Evolutionary conservation across 2,329 filamentous ascomycete species (phyloP).

Genomic region (Nemania sp.): DNA sequence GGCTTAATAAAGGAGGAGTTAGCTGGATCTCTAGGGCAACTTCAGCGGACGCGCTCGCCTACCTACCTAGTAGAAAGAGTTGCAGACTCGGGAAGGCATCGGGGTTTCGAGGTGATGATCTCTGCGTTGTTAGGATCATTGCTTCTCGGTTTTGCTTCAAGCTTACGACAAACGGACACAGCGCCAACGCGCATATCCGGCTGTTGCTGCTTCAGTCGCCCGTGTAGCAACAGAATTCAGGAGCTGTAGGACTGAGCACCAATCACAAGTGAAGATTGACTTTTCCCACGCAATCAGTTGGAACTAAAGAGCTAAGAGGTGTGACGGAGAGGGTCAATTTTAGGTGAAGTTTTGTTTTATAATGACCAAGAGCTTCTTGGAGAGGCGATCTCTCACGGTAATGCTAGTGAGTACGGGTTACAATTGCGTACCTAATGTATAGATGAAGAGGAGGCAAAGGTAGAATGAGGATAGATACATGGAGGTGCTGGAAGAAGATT

Average conservation of each 20-base stretch:
- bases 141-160: slow-evolving; percentile 55
- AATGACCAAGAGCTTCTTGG: not conserved
- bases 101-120: slow-evolving; percentile 67
- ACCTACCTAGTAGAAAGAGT: slow-evolving; percentile 84
- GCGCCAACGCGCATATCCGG: slow-evolving; percentile 44
- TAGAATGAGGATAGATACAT: not conserved
- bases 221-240: not conserved
- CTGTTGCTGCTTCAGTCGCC: slow-evolving; percentile 25
- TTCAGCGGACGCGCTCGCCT: not conserved
- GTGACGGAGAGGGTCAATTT: not conserved
- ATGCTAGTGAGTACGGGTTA: not conserved
- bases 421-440: too few relatives aligned
- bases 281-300: not conserved
- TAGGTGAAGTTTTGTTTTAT: not conserved
- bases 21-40: slow-evolving; percentile 21
- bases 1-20: slow-evolving; percentile 63
- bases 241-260: not conserved
- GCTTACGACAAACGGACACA: slow-evolving; percentile 61
- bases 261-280: not conserved
- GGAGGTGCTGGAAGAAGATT: not conserved
- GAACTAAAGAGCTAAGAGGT: not conserved
- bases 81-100: slow-evolving; percentile 85
- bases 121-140: slow-evolving; percentile 66
- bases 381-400: not conserved
- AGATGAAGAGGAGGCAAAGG: not conserved